These are phyloP conservation scores for Fusarium pilosicola DNA, from an alignment of 2,329 filamentous ascomycete genomes.

Conservation along the genomic window DNA sequence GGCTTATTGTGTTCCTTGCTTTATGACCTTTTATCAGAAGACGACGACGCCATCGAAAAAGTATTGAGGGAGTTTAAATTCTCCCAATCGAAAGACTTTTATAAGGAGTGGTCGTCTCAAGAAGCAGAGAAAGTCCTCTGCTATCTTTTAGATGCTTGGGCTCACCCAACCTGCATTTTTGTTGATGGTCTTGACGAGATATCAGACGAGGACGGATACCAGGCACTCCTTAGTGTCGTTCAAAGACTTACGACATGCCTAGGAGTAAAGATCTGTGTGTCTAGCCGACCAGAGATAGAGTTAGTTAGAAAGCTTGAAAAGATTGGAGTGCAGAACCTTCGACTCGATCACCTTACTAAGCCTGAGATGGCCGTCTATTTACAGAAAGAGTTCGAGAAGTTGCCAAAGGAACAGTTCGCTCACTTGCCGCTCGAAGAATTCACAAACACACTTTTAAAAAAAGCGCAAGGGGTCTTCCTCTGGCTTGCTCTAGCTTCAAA, in stretches of 20 bases:
- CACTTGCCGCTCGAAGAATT: fast-evolving
- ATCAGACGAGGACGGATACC: fast-evolving
- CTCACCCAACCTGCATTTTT: not conserved
- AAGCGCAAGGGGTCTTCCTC: not conserved
- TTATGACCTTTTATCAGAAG: fast-evolving
- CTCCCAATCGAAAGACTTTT: not conserved
- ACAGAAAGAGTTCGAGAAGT: fast-evolving
- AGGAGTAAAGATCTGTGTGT: not conserved
- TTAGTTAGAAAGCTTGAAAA: fast-evolving
- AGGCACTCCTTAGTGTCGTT: fast-evolving
- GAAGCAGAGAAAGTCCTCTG: not conserved
- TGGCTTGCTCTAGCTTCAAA: not conserved
- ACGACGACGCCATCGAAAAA: fast-evolving
- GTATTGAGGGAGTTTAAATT: fast-evolving
- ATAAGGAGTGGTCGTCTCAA: not conserved
- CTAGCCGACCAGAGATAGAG: not conserved
- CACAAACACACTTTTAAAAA: fast-evolving
- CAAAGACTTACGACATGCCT: fast-evolving
- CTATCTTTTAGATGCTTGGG: fast-evolving
- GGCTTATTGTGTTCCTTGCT: not conserved
- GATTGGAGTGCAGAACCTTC: fast-evolving
- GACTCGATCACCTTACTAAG: fast-evolving
- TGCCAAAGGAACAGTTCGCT: fast-evolving
- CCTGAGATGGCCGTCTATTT: not conserved
- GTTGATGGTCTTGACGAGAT: not conserved